Percentiles rank a stretch among this genome's conserved stretches.
phyloP scores from a whole-genome alignment of 352 stramenopile species.

The Pythium guiyangense region DNA sequence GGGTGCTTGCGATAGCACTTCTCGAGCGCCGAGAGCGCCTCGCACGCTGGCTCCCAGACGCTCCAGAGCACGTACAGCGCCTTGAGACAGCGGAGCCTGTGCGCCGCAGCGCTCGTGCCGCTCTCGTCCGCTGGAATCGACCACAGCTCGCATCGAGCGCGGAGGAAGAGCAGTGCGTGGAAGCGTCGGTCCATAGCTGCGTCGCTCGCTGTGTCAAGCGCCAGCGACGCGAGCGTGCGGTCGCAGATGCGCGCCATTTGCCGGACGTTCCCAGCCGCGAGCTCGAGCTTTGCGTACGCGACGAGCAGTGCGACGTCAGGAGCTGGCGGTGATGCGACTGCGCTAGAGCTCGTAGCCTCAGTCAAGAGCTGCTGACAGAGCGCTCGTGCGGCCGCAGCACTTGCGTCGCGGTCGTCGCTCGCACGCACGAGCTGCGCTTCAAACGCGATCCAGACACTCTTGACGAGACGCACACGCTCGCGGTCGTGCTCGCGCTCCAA shows the following conservation, averaged over 20 bases:
- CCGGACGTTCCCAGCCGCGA: slow-evolving; percentile 31
- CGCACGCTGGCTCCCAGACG: slow-evolving; percentile 23
- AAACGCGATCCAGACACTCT: slow-evolving; percentile 49
- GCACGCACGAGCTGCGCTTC: slow-evolving; percentile 23
- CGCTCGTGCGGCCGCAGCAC: slow-evolving; percentile 16
- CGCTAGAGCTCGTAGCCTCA: not conserved
- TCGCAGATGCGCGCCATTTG: slow-evolving; percentile 53
- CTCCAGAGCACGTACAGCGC: slow-evolving; percentile 32
- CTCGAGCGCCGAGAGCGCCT: slow-evolving; percentile 28
- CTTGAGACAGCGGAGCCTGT: slow-evolving; percentile 9
- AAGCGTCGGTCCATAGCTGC: slow-evolving; percentile 16
- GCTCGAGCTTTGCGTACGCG: slow-evolving; percentile 54
- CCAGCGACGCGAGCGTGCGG: slow-evolving; percentile 38
- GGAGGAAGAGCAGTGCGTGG: slow-evolving; percentile 57
- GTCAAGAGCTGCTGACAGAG: slow-evolving; percentile 32
- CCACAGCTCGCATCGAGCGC: slow-evolving; percentile 33
- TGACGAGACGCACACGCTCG: slow-evolving; percentile 12
- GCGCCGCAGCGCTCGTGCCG: not conserved
- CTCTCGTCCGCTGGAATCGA: not conserved
- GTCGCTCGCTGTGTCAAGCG: slow-evolving; percentile 2
- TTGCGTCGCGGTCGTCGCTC: not conserved
- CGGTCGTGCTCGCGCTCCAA: slow-evolving; percentile 15
- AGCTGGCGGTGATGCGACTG: not conserved
- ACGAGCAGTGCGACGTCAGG: slow-evolving; percentile 27
- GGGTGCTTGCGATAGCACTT: slow-evolving; percentile 31